phyloP scores from a whole-genome alignment of 441 rosid species.

The Syzygium malaccense region DNA sequence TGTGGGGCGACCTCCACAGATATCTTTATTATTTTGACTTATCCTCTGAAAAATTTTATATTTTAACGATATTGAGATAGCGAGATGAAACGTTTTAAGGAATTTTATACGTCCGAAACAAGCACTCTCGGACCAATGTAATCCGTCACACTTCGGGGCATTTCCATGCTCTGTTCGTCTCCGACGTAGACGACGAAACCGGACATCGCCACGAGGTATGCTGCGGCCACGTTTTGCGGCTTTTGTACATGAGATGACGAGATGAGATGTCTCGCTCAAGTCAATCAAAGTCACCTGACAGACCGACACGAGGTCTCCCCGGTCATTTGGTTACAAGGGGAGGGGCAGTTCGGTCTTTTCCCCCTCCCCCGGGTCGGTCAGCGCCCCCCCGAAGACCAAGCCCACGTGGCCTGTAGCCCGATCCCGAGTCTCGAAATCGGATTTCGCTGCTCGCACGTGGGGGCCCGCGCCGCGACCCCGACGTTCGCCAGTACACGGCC shows the following conservation, averaged over 20 bases:
- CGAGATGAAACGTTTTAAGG: too few relatives aligned
- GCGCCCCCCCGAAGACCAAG: neutral
- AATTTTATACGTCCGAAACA: too few relatives aligned
- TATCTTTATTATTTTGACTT: too few relatives aligned
- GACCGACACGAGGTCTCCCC: neutral
- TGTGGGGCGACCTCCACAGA: too few relatives aligned
- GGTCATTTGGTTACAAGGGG: neutral
- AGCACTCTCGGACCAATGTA: too few relatives aligned
- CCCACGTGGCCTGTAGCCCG: neutral
- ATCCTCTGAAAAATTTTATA: too few relatives aligned
- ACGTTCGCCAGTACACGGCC: neutral
- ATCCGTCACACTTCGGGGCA: neutral
- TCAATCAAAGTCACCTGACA: neutral
- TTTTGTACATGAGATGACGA: neutral
- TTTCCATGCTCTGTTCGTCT: neutral
- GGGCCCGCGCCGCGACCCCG: neutral
- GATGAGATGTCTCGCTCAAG: neutral
- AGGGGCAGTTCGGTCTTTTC: neutral
- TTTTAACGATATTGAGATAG: too few relatives aligned
- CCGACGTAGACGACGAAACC: neutral
- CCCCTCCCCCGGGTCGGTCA: neutral
- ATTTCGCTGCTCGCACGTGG: neutral
- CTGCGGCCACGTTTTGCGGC: slow-evolving; percentile 21
- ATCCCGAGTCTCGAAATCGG: neutral
- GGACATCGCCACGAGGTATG: neutral